These are phyloP conservation scores for Sugiyamaella mastotermitis DNA, from an alignment of 805 yeast genomes.

Conservation along the genomic window DNA sequence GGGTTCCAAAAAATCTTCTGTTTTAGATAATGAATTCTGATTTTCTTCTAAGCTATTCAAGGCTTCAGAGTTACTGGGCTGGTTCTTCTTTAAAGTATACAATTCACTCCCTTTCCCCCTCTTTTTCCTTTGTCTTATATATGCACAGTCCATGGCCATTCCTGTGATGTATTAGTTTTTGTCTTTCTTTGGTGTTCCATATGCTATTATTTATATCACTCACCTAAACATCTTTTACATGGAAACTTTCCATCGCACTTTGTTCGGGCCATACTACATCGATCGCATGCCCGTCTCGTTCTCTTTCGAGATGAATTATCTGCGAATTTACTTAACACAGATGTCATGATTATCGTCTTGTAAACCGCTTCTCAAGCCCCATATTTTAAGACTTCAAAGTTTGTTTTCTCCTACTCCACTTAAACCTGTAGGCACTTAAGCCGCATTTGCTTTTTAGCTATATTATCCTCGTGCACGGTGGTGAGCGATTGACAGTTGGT, in stretches of 20 bases:
- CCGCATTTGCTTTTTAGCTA: no score
- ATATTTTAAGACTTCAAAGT: no score
- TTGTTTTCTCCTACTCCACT: no score
- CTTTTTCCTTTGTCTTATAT: conserved; percentile 7
- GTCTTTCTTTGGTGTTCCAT: background rate
- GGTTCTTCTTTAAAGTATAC: conserved; percentile 3
- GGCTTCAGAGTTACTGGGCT: background rate
- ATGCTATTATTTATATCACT: background rate
- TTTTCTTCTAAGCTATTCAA: background rate
- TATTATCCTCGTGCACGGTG: no score
- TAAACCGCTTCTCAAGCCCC: no score
- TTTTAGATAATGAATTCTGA: no score
- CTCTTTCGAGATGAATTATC: no score
- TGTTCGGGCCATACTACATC: conserved; percentile 39
- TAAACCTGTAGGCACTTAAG: no score
- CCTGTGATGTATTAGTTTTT: background rate
- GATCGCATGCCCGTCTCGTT: conserved; percentile 38
- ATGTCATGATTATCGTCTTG: no score
- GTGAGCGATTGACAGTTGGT: no score
- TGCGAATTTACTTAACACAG: conserved; percentile 1
- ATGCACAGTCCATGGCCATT: conserved; percentile 4
- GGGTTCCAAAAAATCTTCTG: no score
- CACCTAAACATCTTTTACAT: conserved; percentile 35
- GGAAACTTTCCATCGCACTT: conserved; percentile 43
- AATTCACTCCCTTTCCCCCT: conserved; percentile 13